These are phyloP conservation scores for Termitomyces sp. DNA, from an alignment of 768 basidiomycete species.

Conservation along the genomic window DNA sequence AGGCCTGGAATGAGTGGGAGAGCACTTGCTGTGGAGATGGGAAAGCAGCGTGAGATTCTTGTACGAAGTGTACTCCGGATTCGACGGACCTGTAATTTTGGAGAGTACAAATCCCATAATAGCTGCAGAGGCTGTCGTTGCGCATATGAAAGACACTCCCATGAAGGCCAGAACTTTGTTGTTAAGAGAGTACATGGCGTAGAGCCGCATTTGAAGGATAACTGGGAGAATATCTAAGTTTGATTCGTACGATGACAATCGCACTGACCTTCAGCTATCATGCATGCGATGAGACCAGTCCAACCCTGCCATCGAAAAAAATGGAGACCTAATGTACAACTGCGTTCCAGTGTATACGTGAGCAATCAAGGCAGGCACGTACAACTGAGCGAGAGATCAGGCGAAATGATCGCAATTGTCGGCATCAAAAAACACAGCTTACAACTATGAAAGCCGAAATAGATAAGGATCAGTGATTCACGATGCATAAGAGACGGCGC, in stretches of 20 bases:
- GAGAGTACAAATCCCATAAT: slow-evolving; percentile 48
- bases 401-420: not conserved
- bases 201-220: slow-evolving; percentile 62
- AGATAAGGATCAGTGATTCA: not conserved
- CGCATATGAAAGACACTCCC: slow-evolving; percentile 37
- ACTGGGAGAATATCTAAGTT: slow-evolving; percentile 29
- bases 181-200: slow-evolving; percentile 56
- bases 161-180: slow-evolving; percentile 49
- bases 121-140: slow-evolving; percentile 39
- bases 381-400: slow-evolving; percentile 23
- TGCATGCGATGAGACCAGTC: slow-evolving; percentile 52
- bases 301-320: slow-evolving; percentile 64
- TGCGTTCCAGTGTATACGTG: not conserved
- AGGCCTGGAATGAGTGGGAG: slow-evolving; percentile 20
- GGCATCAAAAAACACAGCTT: slow-evolving; percentile 1
- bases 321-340: slow-evolving; percentile 29
- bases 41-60: not conserved
- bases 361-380: slow-evolving; percentile 9
- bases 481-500: slow-evolving; percentile 17
- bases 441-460: slow-evolving; percentile 18
- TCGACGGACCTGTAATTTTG: slow-evolving; percentile 36
- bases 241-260: not conserved
- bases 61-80: not conserved
- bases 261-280: slow-evolving; percentile 52
- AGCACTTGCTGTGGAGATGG: slow-evolving; percentile 14